Evolutionary conservation across 2,329 filamentous ascomycete species (phyloP).

Genomic region (Chrysoporthe puriensis): DNA sequence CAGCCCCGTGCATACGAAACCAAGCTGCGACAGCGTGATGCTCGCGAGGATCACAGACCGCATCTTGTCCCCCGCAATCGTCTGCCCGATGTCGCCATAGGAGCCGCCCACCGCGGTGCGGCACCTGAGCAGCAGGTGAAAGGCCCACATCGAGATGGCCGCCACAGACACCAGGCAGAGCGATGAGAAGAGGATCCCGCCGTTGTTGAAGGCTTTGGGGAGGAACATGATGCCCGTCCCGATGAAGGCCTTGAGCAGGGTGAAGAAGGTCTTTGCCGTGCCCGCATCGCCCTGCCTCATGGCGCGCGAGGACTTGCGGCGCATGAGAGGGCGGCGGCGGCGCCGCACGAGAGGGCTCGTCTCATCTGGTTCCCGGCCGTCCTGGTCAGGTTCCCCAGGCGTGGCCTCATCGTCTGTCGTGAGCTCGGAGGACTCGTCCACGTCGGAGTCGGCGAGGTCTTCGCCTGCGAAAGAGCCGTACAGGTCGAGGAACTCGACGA

Average conservation of each 20-base stretch:
- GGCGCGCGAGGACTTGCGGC: slow-evolving; percentile 38
- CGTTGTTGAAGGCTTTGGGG: slow-evolving; percentile 78
- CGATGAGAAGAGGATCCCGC: slow-evolving; percentile 75
- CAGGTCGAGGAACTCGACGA: slow-evolving; percentile 75
- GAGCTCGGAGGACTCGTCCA: slow-evolving; percentile 59
- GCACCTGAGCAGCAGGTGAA: slow-evolving; percentile 72
- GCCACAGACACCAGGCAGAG: slow-evolving; percentile 69
- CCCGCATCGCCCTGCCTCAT: slow-evolving; percentile 63
- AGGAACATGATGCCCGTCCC: slow-evolving; percentile 83
- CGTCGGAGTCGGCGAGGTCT: slow-evolving; percentile 62
- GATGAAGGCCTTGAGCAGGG: slow-evolving; percentile 76
- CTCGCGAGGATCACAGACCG: slow-evolving; percentile 69
- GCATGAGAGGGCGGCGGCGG: slow-evolving; percentile 56
- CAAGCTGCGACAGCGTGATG: slow-evolving; percentile 74
- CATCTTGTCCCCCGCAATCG: slow-evolving; percentile 66
- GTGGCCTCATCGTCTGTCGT: slow-evolving; percentile 26
- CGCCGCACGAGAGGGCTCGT: slow-evolving; percentile 63
- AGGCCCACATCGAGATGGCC: slow-evolving; percentile 69
- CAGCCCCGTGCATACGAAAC: slow-evolving; percentile 77
- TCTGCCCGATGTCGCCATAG: slow-evolving; percentile 74
- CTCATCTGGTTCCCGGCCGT: slow-evolving; percentile 47
- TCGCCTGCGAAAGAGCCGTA: slow-evolving; percentile 80
- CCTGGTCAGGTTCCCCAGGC: slow-evolving; percentile 47
- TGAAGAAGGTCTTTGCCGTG: slow-evolving; percentile 77
- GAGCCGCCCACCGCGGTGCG: slow-evolving; percentile 64